A percentile compares a stretch with the other conserved stretches of the same genome.
Conservation (phyloP, 2,329 filamentous ascomycete species). For the Colletotrichum sublineola region DNA sequence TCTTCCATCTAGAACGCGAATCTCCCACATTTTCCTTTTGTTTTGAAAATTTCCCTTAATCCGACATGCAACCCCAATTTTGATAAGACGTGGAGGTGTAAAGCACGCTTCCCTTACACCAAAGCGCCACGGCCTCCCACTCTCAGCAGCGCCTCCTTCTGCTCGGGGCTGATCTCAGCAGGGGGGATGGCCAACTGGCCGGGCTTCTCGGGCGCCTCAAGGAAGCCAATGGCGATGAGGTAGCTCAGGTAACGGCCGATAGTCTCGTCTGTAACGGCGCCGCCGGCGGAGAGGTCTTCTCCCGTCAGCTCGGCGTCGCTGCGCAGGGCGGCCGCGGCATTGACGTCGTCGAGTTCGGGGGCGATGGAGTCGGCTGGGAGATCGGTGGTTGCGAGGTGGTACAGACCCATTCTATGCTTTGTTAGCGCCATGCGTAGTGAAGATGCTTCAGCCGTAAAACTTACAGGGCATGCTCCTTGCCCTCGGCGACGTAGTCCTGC, state of each 20-base stretch:
- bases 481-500: constrained; percentile 77
- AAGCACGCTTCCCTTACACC: background rate
- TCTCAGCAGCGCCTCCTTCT: constrained; percentile 37
- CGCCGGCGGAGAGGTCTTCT: constrained; percentile 63
- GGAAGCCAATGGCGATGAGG: constrained; percentile 70
- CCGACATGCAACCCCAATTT: background rate
- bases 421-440: constrained; percentile 2
- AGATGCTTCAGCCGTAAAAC: background rate
- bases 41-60: background rate
- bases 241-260: constrained; percentile 73
- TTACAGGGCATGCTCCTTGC: constrained; percentile 55
- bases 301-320: constrained; percentile 65
- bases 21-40: background rate
- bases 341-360: constrained; percentile 79
- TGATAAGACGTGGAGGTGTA: background rate
- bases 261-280: constrained; percentile 67
- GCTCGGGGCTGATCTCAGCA: constrained; percentile 53
- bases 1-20: background rate
- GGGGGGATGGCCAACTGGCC: constrained; percentile 57
- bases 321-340: constrained; percentile 69
- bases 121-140: constrained; percentile 26
- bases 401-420: constrained; percentile 68
- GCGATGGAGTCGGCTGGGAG: constrained; percentile 77
- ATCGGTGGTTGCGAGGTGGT: constrained; percentile 78
- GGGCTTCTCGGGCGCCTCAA: constrained; percentile 57